Evolutionary conservation across 228 moss, liverwort and hornwort genomes (phyloP), one percentile per base, ranked within the genome.

Genomic region (Sphagnum magellanicum): DNA sequence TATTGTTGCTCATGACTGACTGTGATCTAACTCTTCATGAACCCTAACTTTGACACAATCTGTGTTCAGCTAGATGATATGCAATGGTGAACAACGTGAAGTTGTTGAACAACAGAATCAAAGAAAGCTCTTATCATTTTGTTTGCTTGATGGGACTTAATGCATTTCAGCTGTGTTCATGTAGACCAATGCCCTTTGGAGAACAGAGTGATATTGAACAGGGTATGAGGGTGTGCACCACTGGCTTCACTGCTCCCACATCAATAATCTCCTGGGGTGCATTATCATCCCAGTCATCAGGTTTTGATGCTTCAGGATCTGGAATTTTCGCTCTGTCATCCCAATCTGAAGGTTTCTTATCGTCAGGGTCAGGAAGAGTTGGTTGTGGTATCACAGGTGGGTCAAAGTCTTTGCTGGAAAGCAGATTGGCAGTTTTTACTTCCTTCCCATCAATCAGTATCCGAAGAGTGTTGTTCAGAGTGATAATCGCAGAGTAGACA

Each of bases 221-320:
- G 32, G 32, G 32, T 32, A 32, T 32, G 32, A 32, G 32, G 32
- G 32, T 32, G 32, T 32, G 32, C 32, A 82, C 82, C 73, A 76
- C 0, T 0, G 85, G 85, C 65, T 85, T 81, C 8, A 50, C 16
- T 4, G 73, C 79, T 16, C 70, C 49, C 0, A 0, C 6, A 51
- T 85, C 77, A 10, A 73, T 8, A 48, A 85, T 85, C 64, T 74
- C 64, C 4, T 59, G 69, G 4, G 85, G 85, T 51, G 59, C 85
- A 47, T 70, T 55, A 74, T 85, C 85, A 49, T 82, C 52, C 85
- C 85, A 85, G 46, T 79, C 74, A 8, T 65, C 58, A 4, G 81
- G 82, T 61, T 79, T 85, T 6, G 65, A 50, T 0, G 79, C 79
- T 14, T 71, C 53, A 10, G 72, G 74, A 32, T 85, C 72, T 0